Conservation (phyloP, 1,139 yeast genomes). For the Yamadazyma blattariae region DNA sequence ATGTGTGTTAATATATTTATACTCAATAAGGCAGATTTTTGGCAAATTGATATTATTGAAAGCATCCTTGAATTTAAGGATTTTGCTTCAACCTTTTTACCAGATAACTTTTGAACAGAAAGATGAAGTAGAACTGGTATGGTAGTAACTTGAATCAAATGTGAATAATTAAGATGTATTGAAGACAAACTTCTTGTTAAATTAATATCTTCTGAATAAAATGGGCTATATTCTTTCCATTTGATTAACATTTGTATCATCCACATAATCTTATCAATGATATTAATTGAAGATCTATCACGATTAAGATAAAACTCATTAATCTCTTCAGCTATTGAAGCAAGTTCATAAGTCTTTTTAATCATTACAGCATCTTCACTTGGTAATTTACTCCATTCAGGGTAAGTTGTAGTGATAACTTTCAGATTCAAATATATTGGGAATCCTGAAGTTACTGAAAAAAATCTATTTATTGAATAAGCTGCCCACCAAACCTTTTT, state of each 20-base stretch:
- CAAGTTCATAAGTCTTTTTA: conserved; percentile 3
- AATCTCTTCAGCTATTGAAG: conserved; percentile 5
- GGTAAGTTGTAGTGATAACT: conserved; percentile 2
- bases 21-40: conserved; percentile 5
- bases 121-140: conserved; percentile 5
- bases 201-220: conserved; percentile 1
- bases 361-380: not conserved
- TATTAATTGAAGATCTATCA: not conserved
- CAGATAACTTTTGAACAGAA: conserved; percentile 2
- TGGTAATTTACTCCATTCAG: not conserved
- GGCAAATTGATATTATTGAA: conserved; percentile 5
- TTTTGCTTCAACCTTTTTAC: not conserved
- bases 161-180: conserved; percentile 4
- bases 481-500: conserved; percentile 6
- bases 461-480: conserved; percentile 5
- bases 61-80: conserved; percentile 2
- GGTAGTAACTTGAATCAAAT: conserved; percentile 5
- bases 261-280: conserved; percentile 3
- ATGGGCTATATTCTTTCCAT: conserved; percentile 7
- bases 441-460: conserved; percentile 5
- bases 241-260: conserved; percentile 6
- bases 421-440: conserved; percentile 1
- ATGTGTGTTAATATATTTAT: conserved; percentile 4
- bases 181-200: conserved; percentile 3
- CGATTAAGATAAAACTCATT: conserved; percentile 4